Evolutionary conservation across 2,329 filamentous ascomycete species (phyloP).

Genomic region (Xylaria sp.): DNA sequence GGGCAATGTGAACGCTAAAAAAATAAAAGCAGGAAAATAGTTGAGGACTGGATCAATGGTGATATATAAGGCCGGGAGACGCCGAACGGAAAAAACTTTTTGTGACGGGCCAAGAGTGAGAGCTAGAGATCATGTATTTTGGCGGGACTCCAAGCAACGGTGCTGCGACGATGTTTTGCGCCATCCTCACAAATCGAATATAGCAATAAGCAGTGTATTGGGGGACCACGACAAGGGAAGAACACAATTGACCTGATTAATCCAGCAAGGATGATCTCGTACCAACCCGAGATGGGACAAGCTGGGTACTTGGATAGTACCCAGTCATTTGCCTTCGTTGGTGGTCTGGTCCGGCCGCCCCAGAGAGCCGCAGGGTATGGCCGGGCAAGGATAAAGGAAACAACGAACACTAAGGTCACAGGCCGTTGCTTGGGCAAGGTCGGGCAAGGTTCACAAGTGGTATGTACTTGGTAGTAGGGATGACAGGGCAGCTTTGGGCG

Average conservation of each 20-base stretch:
- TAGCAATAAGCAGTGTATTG: slow-evolving; percentile 24
- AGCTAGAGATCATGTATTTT: slow-evolving; percentile 13
- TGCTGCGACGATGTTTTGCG: slow-evolving; percentile 23
- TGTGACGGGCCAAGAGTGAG: slow-evolving; percentile 17
- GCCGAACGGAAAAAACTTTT: not conserved
- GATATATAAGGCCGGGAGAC: slow-evolving; percentile 7
- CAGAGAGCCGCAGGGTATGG: slow-evolving; percentile 33
- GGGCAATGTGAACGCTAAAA: slow-evolving; percentile 14
- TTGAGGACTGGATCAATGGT: slow-evolving; percentile 9
- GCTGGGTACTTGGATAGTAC: slow-evolving; percentile 21
- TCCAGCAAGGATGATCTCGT: slow-evolving; percentile 17
- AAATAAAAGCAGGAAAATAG: not conserved
- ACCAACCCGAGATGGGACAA: slow-evolving; percentile 30
- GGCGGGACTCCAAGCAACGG: slow-evolving; percentile 22
- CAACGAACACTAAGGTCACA: slow-evolving; percentile 9
- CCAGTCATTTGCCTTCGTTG: slow-evolving; percentile 18
- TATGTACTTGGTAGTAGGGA: not conserved
- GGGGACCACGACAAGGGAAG: slow-evolving; percentile 17
- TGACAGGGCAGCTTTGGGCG: not conserved
- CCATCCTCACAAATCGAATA: slow-evolving; percentile 23
- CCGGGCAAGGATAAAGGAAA: slow-evolving; percentile 10
- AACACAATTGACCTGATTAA: slow-evolving; percentile 27
- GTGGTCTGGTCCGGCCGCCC: slow-evolving; percentile 19
- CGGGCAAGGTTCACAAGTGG: not conserved
- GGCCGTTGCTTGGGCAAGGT: slow-evolving; percentile 2